Percentiles rank a stretch among this genome's conserved stretches.
These are phyloP conservation scores for Plantago coronopus DNA, from an alignment of 305 asterid genomes.

Conservation along the genomic window DNA sequence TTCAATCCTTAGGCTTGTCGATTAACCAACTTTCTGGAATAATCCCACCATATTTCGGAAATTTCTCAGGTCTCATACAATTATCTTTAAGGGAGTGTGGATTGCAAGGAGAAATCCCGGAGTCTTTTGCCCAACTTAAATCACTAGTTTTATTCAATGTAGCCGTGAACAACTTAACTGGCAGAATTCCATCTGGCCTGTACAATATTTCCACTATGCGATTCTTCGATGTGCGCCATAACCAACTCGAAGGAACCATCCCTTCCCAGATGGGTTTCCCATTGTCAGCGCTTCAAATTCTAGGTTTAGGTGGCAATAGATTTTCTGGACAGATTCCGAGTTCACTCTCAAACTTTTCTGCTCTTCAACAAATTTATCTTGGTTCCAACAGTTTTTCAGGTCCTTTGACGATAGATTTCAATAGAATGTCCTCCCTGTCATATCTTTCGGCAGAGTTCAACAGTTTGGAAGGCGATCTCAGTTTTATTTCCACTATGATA, in stretches of 20 bases:
- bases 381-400: slow-evolving; percentile 17
- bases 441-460: not conserved
- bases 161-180: slow-evolving; percentile 23
- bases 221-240: slow-evolving; percentile 1
- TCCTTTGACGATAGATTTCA: slow-evolving; percentile 13
- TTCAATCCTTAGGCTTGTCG: slow-evolving; percentile 19
- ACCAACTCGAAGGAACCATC: slow-evolving; percentile 24
- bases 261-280: slow-evolving; percentile 18
- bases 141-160: slow-evolving; percentile 7
- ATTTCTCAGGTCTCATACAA: slow-evolving; percentile 5
- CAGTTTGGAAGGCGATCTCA: slow-evolving; percentile 21
- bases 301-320: slow-evolving; percentile 16
- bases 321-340: slow-evolving; percentile 22
- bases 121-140: slow-evolving; percentile 20
- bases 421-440: slow-evolving; percentile 13
- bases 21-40: slow-evolving; percentile 21
- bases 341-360: slow-evolving; percentile 27
- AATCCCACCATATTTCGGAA: slow-evolving; percentile 30
- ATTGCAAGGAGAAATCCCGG: slow-evolving; percentile 26
- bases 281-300: slow-evolving; percentile 6
- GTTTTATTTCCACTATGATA: slow-evolving; percentile 21
- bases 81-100: slow-evolving; percentile 20
- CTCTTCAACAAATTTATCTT: slow-evolving; percentile 8
- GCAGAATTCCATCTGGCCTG: slow-evolving; percentile 24
- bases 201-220: slow-evolving; percentile 26